Evolutionary conservation across 345 rosid species (phyloP).

Genomic region (Euphorbia tirucalli): DNA sequence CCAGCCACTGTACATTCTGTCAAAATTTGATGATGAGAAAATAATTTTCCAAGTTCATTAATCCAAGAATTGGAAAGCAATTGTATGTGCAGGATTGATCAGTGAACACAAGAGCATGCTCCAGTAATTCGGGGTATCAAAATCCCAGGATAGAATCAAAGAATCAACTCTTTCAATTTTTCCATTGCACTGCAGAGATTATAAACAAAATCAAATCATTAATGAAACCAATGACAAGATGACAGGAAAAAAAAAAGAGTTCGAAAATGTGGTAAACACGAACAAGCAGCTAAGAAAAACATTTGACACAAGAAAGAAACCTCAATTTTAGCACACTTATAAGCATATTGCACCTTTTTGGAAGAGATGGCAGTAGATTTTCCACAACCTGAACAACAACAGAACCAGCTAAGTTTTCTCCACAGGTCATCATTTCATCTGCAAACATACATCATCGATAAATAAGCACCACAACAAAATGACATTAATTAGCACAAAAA

Average conservation of each 20-base stretch:
- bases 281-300: neutral
- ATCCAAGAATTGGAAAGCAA: neutral
- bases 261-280: neutral
- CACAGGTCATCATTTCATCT: slow-evolving; percentile 23
- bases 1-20: neutral
- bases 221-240: no score
- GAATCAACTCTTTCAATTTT: slow-evolving; percentile 39
- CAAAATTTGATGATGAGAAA: neutral
- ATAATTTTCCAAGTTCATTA: neutral
- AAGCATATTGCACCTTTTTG: slow-evolving; percentile 40
- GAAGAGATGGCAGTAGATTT: slow-evolving; percentile 43
- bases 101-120: neutral
- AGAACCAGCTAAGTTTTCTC: slow-evolving; percentile 26
- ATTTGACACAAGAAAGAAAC: neutral
- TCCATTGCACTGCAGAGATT: slow-evolving; percentile 41
- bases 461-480: neutral
- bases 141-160: neutral
- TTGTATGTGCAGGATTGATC: neutral
- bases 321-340: neutral
- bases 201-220: neutral
- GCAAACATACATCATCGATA: slow-evolving; percentile 18
- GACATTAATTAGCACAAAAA: neutral
- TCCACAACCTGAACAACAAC: slow-evolving; percentile 28
- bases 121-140: neutral
- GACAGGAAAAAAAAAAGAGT: neutral